These are phyloP conservation scores for Aethionema arabicum DNA, from an alignment of 345 rosid species.

Conservation along the genomic window DNA sequence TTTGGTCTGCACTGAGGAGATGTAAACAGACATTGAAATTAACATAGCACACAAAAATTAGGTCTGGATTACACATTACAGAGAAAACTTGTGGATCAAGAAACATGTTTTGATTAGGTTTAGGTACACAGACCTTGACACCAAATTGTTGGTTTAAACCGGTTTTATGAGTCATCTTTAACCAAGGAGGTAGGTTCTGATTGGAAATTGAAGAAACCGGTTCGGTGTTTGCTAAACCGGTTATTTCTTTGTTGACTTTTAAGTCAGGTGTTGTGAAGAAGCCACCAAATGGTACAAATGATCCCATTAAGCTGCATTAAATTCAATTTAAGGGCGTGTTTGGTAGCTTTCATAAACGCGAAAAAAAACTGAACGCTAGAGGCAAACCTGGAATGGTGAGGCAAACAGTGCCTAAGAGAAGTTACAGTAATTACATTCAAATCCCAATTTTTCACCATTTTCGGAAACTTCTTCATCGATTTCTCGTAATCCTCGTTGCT, in stretches of 20 bases:
- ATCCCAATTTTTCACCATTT: constrained; percentile 74
- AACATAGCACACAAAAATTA: constrained; percentile 26
- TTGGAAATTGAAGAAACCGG: constrained; percentile 54
- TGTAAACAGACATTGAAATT: constrained; percentile 43
- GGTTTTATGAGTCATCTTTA: constrained; percentile 58
- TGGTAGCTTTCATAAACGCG: neutral
- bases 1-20: constrained; percentile 69
- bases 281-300: constrained; percentile 92
- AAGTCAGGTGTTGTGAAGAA: constrained; percentile 70
- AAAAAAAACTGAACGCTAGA: constrained; percentile 5
- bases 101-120: neutral
- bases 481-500: constrained; percentile 59
- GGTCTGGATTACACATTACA: neutral
- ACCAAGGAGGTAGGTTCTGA: constrained; percentile 71
- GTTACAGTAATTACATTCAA: constrained; percentile 74
- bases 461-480: constrained; percentile 53
- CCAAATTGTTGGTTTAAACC: constrained; percentile 37
- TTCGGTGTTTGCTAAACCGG: constrained; percentile 38
- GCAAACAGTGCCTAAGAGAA: constrained; percentile 44
- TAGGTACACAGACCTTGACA: constrained; percentile 46
- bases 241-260: constrained; percentile 32
- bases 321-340: constrained; percentile 14
- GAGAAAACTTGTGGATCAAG: constrained; percentile 27
- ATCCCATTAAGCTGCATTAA: constrained; percentile 79
- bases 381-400: constrained; percentile 70